Evolutionary conservation across 2,329 filamentous ascomycete genomes (phyloP).

Genomic region (Leptographium wingfieldii): DNA sequence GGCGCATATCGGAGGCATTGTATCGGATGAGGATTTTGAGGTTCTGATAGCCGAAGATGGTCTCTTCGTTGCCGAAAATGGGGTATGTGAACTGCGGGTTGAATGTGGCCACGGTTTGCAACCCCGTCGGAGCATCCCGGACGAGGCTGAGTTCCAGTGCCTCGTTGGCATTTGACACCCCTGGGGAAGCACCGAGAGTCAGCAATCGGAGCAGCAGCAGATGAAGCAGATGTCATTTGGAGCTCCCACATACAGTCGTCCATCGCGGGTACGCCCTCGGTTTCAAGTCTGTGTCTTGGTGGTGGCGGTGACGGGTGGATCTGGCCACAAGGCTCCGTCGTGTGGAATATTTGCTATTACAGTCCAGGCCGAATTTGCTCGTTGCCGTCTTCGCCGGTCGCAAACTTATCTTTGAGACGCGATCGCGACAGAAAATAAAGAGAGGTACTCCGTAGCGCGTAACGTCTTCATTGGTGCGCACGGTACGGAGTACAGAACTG

Average conservation of each 20-base stretch:
- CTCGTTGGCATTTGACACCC: slow-evolving; percentile 49
- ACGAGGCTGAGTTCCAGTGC: slow-evolving; percentile 50
- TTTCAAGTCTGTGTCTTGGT: background rate
- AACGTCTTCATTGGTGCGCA: slow-evolving; percentile 6
- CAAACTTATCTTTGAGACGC: slow-evolving; percentile 2
- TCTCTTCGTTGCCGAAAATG: slow-evolving; percentile 87
- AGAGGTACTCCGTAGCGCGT: slow-evolving; percentile 2
- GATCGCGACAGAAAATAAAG: slow-evolving; percentile 6
- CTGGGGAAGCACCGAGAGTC: slow-evolving; percentile 19
- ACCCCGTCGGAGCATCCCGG: slow-evolving; percentile 31
- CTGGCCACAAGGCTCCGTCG: background rate
- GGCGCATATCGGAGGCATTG: slow-evolving; percentile 60
- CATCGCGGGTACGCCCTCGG: background rate
- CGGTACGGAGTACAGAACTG: background rate
- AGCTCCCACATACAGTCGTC: background rate
- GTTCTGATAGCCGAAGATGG: slow-evolving; percentile 79
- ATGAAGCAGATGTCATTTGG: background rate
- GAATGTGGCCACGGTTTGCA: slow-evolving; percentile 55
- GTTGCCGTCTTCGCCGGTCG: background rate
- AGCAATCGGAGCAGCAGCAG: background rate
- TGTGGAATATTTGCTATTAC: background rate
- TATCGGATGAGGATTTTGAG: slow-evolving; percentile 63
- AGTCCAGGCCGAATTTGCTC: background rate
- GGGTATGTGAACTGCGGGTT: slow-evolving; percentile 80
- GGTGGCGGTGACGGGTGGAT: background rate